phyloP scores from a whole-genome alignment of 1,139 yeast species.

The Blastobotrys illinoisensis region DNA sequence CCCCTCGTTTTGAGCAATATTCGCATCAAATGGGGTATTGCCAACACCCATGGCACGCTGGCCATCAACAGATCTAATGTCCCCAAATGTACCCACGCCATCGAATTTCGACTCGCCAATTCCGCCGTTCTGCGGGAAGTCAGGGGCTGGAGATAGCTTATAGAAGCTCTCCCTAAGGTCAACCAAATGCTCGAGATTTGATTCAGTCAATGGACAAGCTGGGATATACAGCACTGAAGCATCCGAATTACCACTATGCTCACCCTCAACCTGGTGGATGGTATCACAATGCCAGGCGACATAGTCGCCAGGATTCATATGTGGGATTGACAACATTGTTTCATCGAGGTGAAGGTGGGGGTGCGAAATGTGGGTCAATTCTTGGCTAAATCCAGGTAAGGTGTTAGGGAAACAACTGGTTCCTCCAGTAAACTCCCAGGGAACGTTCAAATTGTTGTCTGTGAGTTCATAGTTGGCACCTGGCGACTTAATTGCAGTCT shows the following conservation, averaged over 20 bases:
- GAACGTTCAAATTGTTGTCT: slow-evolving; percentile 14
- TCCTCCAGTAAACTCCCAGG: slow-evolving; percentile 23
- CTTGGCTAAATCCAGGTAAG: slow-evolving; percentile 33
- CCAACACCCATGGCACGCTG: slow-evolving; percentile 14
- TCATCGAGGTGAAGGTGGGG: slow-evolving; percentile 26
- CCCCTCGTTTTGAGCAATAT: slow-evolving; percentile 11
- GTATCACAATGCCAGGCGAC: slow-evolving; percentile 49
- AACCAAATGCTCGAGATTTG: slow-evolving; percentile 26
- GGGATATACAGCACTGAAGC: slow-evolving; percentile 41
- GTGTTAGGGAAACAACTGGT: slow-evolving; percentile 18
- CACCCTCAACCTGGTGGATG: slow-evolving; percentile 44
- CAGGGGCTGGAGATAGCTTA: slow-evolving; percentile 31
- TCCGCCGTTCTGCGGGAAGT: slow-evolving; percentile 35
- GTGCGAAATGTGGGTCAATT: slow-evolving; percentile 25
- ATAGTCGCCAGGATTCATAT: slow-evolving; percentile 34
- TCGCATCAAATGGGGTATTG: slow-evolving; percentile 11
- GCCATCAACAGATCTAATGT: slow-evolving; percentile 10
- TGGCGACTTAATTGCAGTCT: slow-evolving; percentile 18
- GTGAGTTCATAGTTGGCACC: slow-evolving; percentile 16
- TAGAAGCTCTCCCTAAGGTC: slow-evolving; percentile 31
- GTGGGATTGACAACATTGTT: slow-evolving; percentile 26
- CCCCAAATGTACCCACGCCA: slow-evolving; percentile 12
- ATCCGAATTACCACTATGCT: slow-evolving; percentile 37
- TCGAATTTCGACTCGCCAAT: slow-evolving; percentile 24
- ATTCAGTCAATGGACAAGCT: slow-evolving; percentile 31